Evolutionary conservation across 2,329 filamentous ascomycete genomes (phyloP).

Genomic region (Penicillium brasilianum): DNA sequence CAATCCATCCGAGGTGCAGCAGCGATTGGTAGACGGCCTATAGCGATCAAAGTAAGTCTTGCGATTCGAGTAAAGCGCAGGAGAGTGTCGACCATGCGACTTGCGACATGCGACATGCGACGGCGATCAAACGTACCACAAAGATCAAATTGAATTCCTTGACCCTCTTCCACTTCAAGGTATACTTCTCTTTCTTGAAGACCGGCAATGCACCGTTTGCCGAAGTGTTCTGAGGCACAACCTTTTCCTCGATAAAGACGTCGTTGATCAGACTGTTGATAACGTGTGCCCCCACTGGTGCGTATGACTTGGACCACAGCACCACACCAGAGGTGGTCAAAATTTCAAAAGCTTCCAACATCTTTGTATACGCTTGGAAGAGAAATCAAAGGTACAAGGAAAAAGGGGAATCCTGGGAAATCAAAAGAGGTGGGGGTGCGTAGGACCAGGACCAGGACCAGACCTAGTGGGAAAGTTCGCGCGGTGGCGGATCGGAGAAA

Average conservation of each 20-base stretch:
- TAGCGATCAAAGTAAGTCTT: slow-evolving; percentile 25
- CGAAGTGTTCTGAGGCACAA: slow-evolving; percentile 61
- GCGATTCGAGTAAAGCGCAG: slow-evolving; percentile 10
- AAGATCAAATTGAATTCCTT: slow-evolving; percentile 96
- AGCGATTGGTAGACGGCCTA: slow-evolving; percentile 97
- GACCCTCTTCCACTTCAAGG: slow-evolving; percentile 87
- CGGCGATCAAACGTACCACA: slow-evolving; percentile 65
- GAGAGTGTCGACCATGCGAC: slow-evolving; percentile 13
- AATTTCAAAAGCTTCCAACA: slow-evolving; percentile 97
- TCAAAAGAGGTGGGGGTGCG: slow-evolving; percentile 29
- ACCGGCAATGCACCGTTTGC: slow-evolving; percentile 68
- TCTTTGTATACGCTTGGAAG: slow-evolving; percentile 45
- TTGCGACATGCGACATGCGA: slow-evolving; percentile 17
- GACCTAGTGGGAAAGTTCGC: slow-evolving; percentile 27
- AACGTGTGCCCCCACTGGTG: slow-evolving; percentile 76
- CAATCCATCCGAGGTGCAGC: slow-evolving; percentile 93
- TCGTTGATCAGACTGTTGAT: slow-evolving; percentile 96
- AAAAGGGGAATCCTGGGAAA: slow-evolving; percentile 23
- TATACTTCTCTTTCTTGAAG: slow-evolving; percentile 92
- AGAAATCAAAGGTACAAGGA: slow-evolving; percentile 4
- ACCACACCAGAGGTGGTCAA: slow-evolving; percentile 95
- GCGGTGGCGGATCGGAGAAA: slow-evolving; percentile 31
- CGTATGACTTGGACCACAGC: slow-evolving; percentile 89
- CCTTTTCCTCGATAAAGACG: slow-evolving; percentile 96
- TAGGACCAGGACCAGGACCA: not conserved